These are phyloP conservation scores for Beauveria medogensis DNA, from an alignment of 2,329 filamentous ascomycete species.

Conservation along the genomic window DNA sequence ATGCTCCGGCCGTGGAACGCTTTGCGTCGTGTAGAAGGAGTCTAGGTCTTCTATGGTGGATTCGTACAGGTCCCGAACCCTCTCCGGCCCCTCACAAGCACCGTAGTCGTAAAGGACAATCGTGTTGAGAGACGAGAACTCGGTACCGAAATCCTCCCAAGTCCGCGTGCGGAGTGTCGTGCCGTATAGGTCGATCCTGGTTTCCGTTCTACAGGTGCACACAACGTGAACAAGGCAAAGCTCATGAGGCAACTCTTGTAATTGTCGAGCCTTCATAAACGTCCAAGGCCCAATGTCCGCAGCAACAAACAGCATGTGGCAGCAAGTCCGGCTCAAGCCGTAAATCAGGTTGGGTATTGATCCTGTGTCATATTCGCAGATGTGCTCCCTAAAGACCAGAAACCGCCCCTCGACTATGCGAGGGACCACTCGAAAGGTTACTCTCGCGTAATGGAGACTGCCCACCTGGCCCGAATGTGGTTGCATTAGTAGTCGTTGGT, in stretches of 20 bases:
- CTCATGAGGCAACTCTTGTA: neutral
- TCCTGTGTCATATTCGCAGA: neutral
- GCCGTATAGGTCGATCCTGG: neutral
- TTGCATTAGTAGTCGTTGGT: neutral
- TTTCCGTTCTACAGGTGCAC: neutral
- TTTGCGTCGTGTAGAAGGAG: neutral
- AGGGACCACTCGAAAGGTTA: neutral
- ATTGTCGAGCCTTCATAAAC: too few species aligned
- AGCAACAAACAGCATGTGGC: neutral
- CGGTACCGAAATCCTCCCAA: neutral
- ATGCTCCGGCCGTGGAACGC: too few species aligned
- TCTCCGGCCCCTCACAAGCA: neutral
- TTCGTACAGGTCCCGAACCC: neutral
- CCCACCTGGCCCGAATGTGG: too few species aligned
- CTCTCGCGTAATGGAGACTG: too few species aligned
- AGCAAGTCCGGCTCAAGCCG: neutral
- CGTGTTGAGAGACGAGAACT: neutral
- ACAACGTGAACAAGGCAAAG: neutral
- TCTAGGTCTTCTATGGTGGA: neutral
- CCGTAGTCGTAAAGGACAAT: too few species aligned
- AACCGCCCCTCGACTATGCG: neutral
- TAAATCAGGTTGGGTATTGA: rapidly evolving
- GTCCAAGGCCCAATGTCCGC: too few species aligned
- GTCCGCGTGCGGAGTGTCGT: neutral
- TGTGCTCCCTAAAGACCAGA: neutral